These are phyloP conservation scores for Pelargonium nanum DNA, from an alignment of 345 rosid genomes.

Conservation along the genomic window DNA sequence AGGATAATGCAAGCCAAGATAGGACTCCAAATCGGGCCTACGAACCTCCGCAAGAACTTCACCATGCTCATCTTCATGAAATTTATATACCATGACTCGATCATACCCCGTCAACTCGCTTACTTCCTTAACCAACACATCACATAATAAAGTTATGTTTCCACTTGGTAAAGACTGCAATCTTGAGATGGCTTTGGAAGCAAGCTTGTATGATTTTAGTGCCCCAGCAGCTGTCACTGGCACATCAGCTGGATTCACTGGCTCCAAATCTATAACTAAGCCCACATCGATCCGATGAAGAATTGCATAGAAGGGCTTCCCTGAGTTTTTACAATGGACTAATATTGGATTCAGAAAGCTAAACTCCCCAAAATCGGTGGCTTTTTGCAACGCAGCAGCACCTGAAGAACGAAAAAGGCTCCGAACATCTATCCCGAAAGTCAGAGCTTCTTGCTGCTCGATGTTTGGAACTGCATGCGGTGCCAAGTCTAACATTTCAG, in stretches of 20 bases:
- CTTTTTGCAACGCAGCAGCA: constrained; percentile 60
- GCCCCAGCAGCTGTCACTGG: constrained; percentile 83
- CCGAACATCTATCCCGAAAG: constrained; percentile 50
- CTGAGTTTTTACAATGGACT: constrained; percentile 51
- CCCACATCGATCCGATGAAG: constrained; percentile 70
- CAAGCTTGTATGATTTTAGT: constrained; percentile 67
- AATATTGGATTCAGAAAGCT: constrained; percentile 61
- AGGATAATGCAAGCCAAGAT: constrained; percentile 73
- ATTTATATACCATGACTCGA: constrained; percentile 77
- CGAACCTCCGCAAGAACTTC: constrained; percentile 69
- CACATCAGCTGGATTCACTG: constrained; percentile 66
- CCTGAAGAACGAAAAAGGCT: constrained; percentile 53
- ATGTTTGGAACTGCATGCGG: constrained; percentile 69
- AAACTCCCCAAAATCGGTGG: constrained; percentile 53
- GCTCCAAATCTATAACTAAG: constrained; percentile 72
- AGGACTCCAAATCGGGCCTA: constrained; percentile 49
- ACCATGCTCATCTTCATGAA: constrained; percentile 88
- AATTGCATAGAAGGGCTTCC: constrained; percentile 74
- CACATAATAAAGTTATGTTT: constrained; percentile 43
- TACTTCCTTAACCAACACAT: constrained; percentile 66
- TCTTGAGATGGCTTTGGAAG: constrained; percentile 71
- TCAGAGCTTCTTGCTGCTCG: constrained; percentile 54
- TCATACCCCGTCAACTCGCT: constrained; percentile 69
- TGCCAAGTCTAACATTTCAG: constrained; percentile 61
- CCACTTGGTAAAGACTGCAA: constrained; percentile 70